Evolutionary conservation across 441 rosid species (phyloP).

Genomic region (Populus trichocarpa): DNA sequence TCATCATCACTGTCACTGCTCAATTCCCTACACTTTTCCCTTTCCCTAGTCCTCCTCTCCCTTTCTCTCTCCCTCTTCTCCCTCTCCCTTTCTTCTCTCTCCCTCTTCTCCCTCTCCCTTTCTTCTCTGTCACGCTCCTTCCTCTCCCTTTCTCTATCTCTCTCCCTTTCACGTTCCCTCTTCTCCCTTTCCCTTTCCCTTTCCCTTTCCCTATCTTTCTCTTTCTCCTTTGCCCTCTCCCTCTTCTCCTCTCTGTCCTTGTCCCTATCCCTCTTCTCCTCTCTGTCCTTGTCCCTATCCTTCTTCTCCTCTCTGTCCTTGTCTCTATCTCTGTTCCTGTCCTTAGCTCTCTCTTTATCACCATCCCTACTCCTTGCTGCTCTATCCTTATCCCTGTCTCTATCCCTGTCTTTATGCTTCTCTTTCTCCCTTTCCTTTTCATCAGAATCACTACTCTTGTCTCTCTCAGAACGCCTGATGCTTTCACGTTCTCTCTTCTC

Average conservation of each 20-base stretch:
- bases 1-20: conserved; percentile 41
- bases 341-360: neutral
- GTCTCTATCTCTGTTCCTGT: too few relatives aligned
- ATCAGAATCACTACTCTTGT: conserved; percentile 39
- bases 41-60: conserved; percentile 20
- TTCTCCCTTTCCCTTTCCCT: conserved; percentile 12
- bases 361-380: conserved; percentile 6
- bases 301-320: too few relatives aligned
- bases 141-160: conserved; percentile 6
- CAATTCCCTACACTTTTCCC: conserved; percentile 42
- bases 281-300: too few relatives aligned
- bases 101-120: conserved; percentile 30
- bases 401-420: conserved; percentile 20
- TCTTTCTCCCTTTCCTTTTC: conserved; percentile 47
- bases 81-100: conserved; percentile 32
- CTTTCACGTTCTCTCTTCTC: conserved; percentile 46
- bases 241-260: too few relatives aligned
- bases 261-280: too few relatives aligned
- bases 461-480: conserved; percentile 29
- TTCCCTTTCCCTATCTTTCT: too few relatives aligned
- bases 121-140: conserved; percentile 27
- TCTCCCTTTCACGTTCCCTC: conserved; percentile 31
- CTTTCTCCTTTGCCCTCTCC: conserved; percentile 21
- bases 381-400: conserved; percentile 11
- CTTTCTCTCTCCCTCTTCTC: conserved; percentile 17